Conservation (phyloP, 2,329 filamentous ascomycete species). For the Ophiocordyceps polyrhachis-furcata region DNA sequence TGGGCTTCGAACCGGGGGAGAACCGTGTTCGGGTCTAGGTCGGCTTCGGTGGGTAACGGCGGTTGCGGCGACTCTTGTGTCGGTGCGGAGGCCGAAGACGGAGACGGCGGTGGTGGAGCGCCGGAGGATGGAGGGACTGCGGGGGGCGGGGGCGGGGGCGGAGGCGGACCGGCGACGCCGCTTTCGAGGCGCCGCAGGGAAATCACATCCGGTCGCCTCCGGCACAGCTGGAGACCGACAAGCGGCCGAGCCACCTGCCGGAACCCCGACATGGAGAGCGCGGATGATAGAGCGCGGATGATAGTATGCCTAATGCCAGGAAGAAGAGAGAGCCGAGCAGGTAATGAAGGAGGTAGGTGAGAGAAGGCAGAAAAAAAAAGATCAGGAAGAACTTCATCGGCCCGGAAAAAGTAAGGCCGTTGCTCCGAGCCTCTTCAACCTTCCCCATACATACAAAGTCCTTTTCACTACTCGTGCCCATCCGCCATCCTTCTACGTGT, state of each 20-base stretch:
- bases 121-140: background rate
- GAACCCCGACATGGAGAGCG: conserved; percentile 34
- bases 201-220: conserved; percentile 2
- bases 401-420: conserved; percentile 3
- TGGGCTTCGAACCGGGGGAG: conserved; percentile 38
- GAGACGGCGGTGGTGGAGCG: background rate
- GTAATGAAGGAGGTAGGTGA: background rate
- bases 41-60: conserved; percentile 16
- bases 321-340: background rate
- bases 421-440: background rate
- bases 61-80: background rate
- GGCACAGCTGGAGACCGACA: conserved; percentile 20
- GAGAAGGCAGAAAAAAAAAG: background rate
- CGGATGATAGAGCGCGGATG: too few relatives aligned
- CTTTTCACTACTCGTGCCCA: background rate
- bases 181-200: background rate
- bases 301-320: too few relatives aligned
- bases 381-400: background rate
- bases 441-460: too few relatives aligned
- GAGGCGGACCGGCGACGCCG: conserved; percentile 2
- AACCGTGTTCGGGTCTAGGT: conserved; percentile 51
- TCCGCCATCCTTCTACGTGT: background rate
- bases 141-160: background rate
- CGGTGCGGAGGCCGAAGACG: conserved; percentile 1
- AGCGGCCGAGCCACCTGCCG: conserved; percentile 39